Evolutionary conservation across 768 basidiomycete species (phyloP), one percentile per base, ranked within the genome.

Genomic region (Sutorius australiensis): DNA sequence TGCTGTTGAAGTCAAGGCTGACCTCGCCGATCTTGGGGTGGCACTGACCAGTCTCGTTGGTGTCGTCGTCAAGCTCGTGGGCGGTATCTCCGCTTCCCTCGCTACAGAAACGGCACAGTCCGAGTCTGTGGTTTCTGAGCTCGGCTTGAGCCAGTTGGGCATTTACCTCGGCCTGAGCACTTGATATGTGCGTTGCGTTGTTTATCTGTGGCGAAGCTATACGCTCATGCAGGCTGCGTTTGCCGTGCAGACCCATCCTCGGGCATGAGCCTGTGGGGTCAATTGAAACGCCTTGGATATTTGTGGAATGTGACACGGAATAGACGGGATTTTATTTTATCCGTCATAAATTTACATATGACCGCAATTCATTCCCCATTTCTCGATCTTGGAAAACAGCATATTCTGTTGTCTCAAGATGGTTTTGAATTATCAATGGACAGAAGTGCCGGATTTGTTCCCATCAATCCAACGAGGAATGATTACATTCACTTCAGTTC

Each of bases 71-170:
- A 1, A 21, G 19, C 57, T 72, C 46, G 55, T 69, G 32, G 46
- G 44, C 30, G 65, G 59, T 57, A 53, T 73, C 41, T 48, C 62
- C 21, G 52, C 53, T 9, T 36, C 55, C 37, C 52, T 73, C 16
- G 21, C 55, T 17, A 60, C 61, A 42, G 44, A 66, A 43, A 27
- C 72, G 34, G 42, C 47, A 12, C 48, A 47, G 17, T 51, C 64
- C 46, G 13, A 58, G 12, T 21, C 50, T 19, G 48, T 70, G 48
- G 51, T 72, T 45, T 12, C 55, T 36, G 45, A 40, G 16, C 65
- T 74, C 44, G 53, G 57, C 41, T 48, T 66, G 36, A 45, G 42
- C 21, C 42, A 49, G 28, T 36, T 73, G 51, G 44, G 61, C 43
- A 50, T 48, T 51, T 24, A 70, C 52, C 56, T 72, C 48, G 59